A percentile compares a stretch with the other conserved stretches of the same genome.
phyloP scores from a whole-genome alignment of 805 yeast species.

The Spencermartinsiella europaea region DNA sequence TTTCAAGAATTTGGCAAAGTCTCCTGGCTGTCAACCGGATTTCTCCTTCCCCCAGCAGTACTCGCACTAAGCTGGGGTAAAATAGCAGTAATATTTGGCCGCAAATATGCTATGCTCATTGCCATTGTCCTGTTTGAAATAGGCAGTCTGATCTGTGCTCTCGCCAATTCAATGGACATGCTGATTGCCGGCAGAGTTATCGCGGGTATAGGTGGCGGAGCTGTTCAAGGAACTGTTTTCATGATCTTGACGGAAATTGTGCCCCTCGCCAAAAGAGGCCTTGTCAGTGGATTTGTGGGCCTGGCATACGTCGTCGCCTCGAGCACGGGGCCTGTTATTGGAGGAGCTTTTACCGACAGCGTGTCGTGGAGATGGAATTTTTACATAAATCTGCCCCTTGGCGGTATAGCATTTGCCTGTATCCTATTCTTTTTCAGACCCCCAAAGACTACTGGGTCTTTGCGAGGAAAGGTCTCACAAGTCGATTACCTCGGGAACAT shows the following conservation, averaged over 20 bases:
- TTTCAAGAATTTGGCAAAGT: slow-evolving; percentile 39
- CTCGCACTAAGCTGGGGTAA: slow-evolving; percentile 63
- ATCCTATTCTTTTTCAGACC: slow-evolving; percentile 26
- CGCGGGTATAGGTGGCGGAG: slow-evolving; percentile 89
- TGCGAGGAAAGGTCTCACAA: slow-evolving; percentile 38
- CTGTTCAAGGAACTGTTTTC: slow-evolving; percentile 68
- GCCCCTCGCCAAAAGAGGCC: slow-evolving; percentile 68
- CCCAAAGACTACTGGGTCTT: slow-evolving; percentile 38
- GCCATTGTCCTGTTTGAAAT: slow-evolving; percentile 38
- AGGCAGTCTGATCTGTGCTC: slow-evolving; percentile 44
- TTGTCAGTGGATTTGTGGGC: slow-evolving; percentile 66
- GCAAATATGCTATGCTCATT: slow-evolving; percentile 34
- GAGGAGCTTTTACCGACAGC: slow-evolving; percentile 45
- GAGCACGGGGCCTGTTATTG: slow-evolving; percentile 53
- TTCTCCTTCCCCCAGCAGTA: slow-evolving; percentile 55
- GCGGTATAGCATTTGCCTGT: slow-evolving; percentile 31
- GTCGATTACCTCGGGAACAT: slow-evolving; percentile 51
- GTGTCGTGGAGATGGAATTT: slow-evolving; percentile 52
- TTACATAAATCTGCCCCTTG: slow-evolving; percentile 43
- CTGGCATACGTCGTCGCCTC: slow-evolving; percentile 30
- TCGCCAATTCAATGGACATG: slow-evolving; percentile 42
- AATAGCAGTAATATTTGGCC: slow-evolving; percentile 46
- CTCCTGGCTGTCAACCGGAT: slow-evolving; percentile 62
- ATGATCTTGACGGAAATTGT: slow-evolving; percentile 74
- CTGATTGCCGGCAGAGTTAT: slow-evolving; percentile 70